phyloP scores from a whole-genome alignment of 192 early-diverging fungal species.

The Hyaloraphidium curvatum region DNA sequence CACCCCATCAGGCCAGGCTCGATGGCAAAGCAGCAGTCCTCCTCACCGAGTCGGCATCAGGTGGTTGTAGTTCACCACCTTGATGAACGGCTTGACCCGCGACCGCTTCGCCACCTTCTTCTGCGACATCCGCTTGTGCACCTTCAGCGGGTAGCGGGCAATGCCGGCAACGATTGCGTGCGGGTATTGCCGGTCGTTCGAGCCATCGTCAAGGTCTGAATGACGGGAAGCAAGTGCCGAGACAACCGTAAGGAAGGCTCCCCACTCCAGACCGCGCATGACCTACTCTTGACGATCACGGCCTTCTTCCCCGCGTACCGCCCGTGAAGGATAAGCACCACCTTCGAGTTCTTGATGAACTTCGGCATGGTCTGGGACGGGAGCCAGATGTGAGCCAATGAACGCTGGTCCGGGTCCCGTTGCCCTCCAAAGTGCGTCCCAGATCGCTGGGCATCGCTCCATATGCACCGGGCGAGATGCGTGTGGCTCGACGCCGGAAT shows the following conservation, averaged over 20 bases:
- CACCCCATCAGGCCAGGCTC: no score
- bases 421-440: background rate
- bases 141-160: constrained; percentile 91
- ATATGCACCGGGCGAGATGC: no score
- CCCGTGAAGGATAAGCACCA: constrained; percentile 93
- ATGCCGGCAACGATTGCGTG: constrained; percentile 98
- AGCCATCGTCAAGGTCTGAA: constrained; percentile 79
- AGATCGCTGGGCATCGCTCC: background rate
- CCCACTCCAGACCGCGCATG: background rate
- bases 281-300: constrained; percentile 77
- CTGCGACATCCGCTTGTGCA: constrained; percentile 85
- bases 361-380: background rate
- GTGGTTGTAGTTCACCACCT: constrained; percentile 98
- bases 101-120: constrained; percentile 93
- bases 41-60: constrained; percentile 93
- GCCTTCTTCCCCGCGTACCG: constrained; percentile 99
- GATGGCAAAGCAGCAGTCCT: no score
- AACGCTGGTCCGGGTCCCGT: background rate
- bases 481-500: no score
- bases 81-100: constrained; percentile 98
- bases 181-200: constrained; percentile 87
- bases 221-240: constrained; percentile 6
- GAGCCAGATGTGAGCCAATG: no score
- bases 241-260: no score
- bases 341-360: constrained; percentile 25